Percentiles rank a stretch among this genome's conserved stretches.
phyloP scores from a whole-genome alignment of 306 rosid genomes.

The Urtica urens region DNA sequence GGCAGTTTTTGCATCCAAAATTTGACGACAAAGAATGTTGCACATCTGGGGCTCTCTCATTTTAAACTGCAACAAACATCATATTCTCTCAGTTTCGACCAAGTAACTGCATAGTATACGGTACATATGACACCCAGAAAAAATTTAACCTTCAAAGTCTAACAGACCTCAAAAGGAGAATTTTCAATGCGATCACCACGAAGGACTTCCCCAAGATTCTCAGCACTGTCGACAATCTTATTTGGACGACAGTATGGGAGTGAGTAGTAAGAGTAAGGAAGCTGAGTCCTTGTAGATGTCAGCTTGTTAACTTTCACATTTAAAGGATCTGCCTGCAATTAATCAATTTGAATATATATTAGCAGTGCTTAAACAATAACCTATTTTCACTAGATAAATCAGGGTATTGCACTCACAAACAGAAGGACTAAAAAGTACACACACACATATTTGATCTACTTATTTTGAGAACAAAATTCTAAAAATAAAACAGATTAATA shows the following conservation, averaged over 20 bases:
- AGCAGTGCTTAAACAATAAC: no score
- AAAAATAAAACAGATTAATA: no score
- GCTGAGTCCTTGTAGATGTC: slow-evolving; percentile 79
- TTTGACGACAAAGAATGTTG: slow-evolving; percentile 47
- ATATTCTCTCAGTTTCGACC: slow-evolving; percentile 12
- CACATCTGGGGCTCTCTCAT: slow-evolving; percentile 91
- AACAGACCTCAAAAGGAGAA: slow-evolving; percentile 70
- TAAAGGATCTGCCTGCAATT: slow-evolving; percentile 58
- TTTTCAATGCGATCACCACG: slow-evolving; percentile 87
- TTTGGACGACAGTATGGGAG: slow-evolving; percentile 67
- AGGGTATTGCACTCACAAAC: no score
- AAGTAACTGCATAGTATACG: neutral
- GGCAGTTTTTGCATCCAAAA: slow-evolving; percentile 48
- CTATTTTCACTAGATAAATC: no score
- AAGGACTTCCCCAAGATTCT: slow-evolving; percentile 95
- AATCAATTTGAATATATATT: no score
- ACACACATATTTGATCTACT: no score
- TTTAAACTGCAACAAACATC: slow-evolving; percentile 46
- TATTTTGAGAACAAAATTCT: no score
- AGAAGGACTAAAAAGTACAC: no score
- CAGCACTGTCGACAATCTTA: slow-evolving; percentile 69
- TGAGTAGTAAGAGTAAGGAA: slow-evolving; percentile 73
- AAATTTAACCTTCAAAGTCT: slow-evolving; percentile 1
- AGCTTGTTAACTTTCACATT: slow-evolving; percentile 82
- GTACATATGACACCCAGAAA: neutral